phyloP scores from a whole-genome alignment of 176 grass and related monocot species.

The Carex parvula region DNA sequence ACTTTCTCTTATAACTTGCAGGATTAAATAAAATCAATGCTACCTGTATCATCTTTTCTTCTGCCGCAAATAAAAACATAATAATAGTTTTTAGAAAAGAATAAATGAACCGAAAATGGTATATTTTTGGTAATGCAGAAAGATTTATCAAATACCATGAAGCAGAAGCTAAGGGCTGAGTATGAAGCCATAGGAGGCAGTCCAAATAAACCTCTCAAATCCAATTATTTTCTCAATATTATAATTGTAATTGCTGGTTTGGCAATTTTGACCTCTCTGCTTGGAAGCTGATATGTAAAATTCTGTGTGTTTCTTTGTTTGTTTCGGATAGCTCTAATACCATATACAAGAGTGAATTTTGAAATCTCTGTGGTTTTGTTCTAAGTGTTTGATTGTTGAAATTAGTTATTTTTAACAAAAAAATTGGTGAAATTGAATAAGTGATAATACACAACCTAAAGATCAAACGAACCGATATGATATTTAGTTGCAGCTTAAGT shows the following conservation, averaged over 20 bases:
- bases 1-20: conserved; percentile 29
- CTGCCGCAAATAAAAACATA: conserved; percentile 32
- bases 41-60: conserved; percentile 27
- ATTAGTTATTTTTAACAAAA: too few relatives aligned
- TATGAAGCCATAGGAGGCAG: conserved; percentile 88
- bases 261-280: conserved; percentile 75
- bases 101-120: conserved; percentile 31
- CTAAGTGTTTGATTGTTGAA: too few relatives aligned
- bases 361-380: background rate
- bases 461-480: background rate
- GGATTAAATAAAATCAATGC: conserved; percentile 40
- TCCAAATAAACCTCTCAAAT: conserved; percentile 80
- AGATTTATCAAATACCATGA: conserved; percentile 48
- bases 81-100: background rate
- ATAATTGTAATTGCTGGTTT: conserved; percentile 73
- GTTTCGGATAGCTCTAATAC: background rate
- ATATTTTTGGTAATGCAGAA: conserved; percentile 25
- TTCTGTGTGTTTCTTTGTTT: background rate
- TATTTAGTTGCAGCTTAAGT: too few relatives aligned
- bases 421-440: too few relatives aligned
- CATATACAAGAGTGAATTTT: conserved; percentile 11
- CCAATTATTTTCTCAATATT: conserved; percentile 97
- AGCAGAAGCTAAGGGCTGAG: conserved; percentile 61
- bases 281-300: conserved; percentile 50
- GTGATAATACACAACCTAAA: too few relatives aligned